phyloP scores from a whole-genome alignment of 2,329 filamentous ascomycete species.

The Esteya vermicola region DNA sequence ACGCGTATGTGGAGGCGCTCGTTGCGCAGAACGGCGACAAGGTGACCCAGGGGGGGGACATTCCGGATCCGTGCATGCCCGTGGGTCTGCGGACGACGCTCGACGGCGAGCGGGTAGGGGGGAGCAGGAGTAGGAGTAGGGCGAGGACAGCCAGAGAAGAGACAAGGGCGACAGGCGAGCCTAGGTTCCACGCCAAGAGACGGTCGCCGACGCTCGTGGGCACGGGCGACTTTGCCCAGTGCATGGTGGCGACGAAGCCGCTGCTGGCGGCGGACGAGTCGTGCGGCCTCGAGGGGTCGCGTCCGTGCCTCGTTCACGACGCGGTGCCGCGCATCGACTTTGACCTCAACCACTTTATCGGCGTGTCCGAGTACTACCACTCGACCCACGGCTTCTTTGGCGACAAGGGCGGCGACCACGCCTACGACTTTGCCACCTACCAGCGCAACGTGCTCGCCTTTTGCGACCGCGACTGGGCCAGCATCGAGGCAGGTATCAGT shows the following conservation, averaged over 20 bases:
- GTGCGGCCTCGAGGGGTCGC: constrained; percentile 44
- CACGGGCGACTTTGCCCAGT: constrained; percentile 78
- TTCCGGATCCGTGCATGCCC: constrained; percentile 86
- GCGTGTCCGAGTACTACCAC: constrained; percentile 98
- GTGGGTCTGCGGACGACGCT: constrained; percentile 57
- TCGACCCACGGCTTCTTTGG: constrained; percentile 91
- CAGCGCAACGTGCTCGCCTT: constrained; percentile 74
- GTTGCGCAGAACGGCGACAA: constrained; percentile 44
- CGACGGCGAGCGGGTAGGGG: constrained; percentile 33
- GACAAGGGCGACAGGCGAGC: constrained; percentile 11
- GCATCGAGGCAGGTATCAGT: constrained; percentile 48
- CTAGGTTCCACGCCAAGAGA: constrained; percentile 9
- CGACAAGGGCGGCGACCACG: constrained; percentile 60
- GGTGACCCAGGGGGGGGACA: constrained; percentile 38
- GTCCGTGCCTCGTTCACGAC: constrained; percentile 80
- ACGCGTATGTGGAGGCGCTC: constrained; percentile 70
- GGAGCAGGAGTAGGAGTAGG: background rate
- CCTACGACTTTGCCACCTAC: constrained; percentile 84
- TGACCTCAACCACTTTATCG: constrained; percentile 92
- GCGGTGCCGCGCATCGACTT: constrained; percentile 95
- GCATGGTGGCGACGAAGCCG: constrained; percentile 67
- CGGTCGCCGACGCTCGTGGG: constrained; percentile 50
- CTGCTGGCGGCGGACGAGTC: constrained; percentile 79
- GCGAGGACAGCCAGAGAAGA: constrained; percentile 2
- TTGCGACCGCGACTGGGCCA: constrained; percentile 69